These are phyloP conservation scores for Ilyonectria mors-panacis DNA, from an alignment of 2,329 filamentous ascomycete species.

Conservation along the genomic window DNA sequence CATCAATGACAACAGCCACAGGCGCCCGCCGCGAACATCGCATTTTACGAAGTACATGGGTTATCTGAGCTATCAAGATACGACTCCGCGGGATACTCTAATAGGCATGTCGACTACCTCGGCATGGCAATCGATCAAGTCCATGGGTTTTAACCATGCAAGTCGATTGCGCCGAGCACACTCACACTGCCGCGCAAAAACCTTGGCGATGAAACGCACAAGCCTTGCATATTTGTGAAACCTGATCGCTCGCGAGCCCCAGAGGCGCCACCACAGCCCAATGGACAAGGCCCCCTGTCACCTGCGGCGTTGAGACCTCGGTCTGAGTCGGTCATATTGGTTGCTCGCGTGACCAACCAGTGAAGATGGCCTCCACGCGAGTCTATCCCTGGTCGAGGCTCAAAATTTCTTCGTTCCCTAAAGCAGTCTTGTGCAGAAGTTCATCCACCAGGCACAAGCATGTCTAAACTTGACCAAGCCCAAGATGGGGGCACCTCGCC, in stretches of 20 bases:
- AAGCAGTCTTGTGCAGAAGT: conserved; percentile 22
- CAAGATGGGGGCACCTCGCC: background rate
- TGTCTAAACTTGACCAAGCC: conserved; percentile 1
- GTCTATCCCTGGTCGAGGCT: conserved; percentile 14
- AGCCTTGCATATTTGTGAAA: conserved; percentile 4
- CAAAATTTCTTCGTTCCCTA: conserved; percentile 22
- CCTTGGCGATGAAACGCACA: background rate
- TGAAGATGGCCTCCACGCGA: conserved; percentile 12
- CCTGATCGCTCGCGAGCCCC: conserved; percentile 17
- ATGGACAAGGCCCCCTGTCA: conserved; percentile 12
- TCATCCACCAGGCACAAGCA: conserved; percentile 5
- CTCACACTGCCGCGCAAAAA: background rate
- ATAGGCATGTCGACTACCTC: background rate
- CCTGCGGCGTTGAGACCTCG: conserved; percentile 9
- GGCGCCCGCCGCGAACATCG: background rate
- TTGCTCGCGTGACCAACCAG: conserved; percentile 18
- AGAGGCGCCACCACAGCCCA: conserved; percentile 9
- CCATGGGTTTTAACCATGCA: background rate
- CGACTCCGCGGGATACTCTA: background rate
- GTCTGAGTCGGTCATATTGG: conserved; percentile 1
- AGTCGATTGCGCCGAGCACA: background rate
- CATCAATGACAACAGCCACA: background rate
- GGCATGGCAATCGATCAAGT: background rate
- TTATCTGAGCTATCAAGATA: background rate
- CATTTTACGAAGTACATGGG: background rate